phyloP scores from a whole-genome alignment of 805 yeast species.

The Ogataea kodamae region DNA sequence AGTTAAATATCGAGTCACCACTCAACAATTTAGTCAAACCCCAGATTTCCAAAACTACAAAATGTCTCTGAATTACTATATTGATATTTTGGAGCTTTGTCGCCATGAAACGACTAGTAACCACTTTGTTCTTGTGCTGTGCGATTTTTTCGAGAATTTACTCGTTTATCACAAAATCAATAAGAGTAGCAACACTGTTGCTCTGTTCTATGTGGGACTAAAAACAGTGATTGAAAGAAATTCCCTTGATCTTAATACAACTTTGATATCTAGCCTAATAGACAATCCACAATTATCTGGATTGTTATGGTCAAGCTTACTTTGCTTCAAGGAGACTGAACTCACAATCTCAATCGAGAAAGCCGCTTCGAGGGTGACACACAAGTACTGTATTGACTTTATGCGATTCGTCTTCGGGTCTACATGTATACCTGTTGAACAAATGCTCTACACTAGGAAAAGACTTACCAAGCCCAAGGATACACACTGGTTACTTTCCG shows the following conservation, averaged over 20 bases:
- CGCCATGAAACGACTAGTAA: slow-evolving; percentile 10
- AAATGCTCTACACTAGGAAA: slow-evolving; percentile 4
- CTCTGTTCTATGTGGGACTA: slow-evolving; percentile 20
- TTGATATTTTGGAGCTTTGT: slow-evolving; percentile 11
- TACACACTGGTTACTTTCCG: slow-evolving; percentile 11
- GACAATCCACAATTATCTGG: slow-evolving; percentile 8
- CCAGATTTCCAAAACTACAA: slow-evolving; percentile 12
- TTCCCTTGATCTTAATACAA: background rate
- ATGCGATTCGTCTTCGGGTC: slow-evolving; percentile 10
- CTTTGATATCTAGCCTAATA: slow-evolving; percentile 8
- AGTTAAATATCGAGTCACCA: slow-evolving; percentile 13
- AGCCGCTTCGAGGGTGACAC: slow-evolving; percentile 19
- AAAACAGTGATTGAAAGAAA: slow-evolving; percentile 10
- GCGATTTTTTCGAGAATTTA: slow-evolving; percentile 13
- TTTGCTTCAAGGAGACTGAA: slow-evolving; percentile 22
- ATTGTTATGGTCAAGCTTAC: slow-evolving; percentile 20
- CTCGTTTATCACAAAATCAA: slow-evolving; percentile 10
- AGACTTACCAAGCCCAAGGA: background rate
- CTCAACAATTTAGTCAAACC: slow-evolving; percentile 16
- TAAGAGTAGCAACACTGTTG: slow-evolving; percentile 9
- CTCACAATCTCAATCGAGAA: slow-evolving; percentile 15
- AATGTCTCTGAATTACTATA: slow-evolving; percentile 11
- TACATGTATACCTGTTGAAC: slow-evolving; percentile 5
- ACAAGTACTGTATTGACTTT: slow-evolving; percentile 18
- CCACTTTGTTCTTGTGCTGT: slow-evolving; percentile 11